Conservation (phyloP, 139 green algal species). For the Chlorella sp. region DNA sequence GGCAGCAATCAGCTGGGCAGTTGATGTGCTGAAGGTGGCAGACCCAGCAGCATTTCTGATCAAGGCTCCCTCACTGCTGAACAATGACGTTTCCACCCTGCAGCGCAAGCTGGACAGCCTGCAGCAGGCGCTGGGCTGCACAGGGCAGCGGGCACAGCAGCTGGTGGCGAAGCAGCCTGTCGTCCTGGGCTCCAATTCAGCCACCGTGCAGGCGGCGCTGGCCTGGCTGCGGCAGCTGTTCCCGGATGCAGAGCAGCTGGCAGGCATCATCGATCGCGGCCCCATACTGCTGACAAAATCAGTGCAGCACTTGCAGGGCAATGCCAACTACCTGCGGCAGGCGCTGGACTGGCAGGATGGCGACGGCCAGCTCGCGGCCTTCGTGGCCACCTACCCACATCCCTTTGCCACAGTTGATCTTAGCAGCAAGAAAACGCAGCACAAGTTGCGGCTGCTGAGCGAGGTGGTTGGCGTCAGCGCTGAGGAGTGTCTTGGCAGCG, state of each 20-base stretch:
- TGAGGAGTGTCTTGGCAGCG: not conserved
- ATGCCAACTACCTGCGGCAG: not conserved
- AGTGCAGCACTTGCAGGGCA: not conserved
- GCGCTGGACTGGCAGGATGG: not conserved
- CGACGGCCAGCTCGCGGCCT: not conserved
- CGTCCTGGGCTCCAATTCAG: not conserved
- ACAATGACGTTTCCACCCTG: not conserved
- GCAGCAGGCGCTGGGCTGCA: not conserved
- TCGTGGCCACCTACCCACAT: not conserved
- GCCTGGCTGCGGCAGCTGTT: not conserved
- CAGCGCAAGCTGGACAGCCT: not conserved
- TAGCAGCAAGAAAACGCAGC: not conserved
- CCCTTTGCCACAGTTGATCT: not conserved
- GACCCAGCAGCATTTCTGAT: not conserved
- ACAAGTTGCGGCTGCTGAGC: not conserved
- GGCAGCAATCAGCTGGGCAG: not conserved
- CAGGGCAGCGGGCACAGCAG: not conserved
- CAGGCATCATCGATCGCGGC: not conserved
- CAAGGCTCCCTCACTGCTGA: not conserved
- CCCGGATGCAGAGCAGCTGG: not conserved
- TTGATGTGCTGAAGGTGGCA: not conserved
- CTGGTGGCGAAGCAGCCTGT: not conserved
- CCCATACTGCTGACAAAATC: not conserved
- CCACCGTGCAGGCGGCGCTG: not conserved
- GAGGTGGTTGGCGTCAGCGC: not conserved